Evolutionary conservation across 2,329 filamentous ascomycete genomes (phyloP).

Genomic region (Hypoxylon sp.): DNA sequence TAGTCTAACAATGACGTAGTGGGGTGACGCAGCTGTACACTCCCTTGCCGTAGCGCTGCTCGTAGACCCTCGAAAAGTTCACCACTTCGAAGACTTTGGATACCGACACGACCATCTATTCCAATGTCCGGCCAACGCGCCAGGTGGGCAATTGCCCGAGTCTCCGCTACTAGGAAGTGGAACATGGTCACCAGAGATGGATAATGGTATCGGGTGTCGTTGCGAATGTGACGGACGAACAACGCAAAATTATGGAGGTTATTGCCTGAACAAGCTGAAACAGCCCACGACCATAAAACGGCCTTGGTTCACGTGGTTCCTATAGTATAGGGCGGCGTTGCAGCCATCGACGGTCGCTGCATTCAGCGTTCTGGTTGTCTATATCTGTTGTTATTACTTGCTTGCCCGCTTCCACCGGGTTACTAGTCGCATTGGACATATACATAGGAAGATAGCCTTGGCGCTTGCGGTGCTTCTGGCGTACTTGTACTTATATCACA

Average conservation of each 20-base stretch:
- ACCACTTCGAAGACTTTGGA: conserved; percentile 63
- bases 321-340: conserved; percentile 41
- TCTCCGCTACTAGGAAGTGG: conserved; percentile 53
- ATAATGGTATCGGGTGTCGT: conserved; percentile 60
- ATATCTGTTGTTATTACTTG: conserved; percentile 28
- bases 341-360: conserved; percentile 3
- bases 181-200: conserved; percentile 51
- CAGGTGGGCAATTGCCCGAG: conserved; percentile 55
- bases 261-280: conserved; percentile 59
- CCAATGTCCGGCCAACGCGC: conserved; percentile 57
- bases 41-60: conserved; percentile 61
- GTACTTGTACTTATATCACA: conserved; percentile 44
- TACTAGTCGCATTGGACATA: conserved; percentile 31
- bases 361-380: conserved; percentile 26
- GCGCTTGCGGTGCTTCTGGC: conserved; percentile 43
- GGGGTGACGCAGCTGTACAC: conserved; percentile 63
- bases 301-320: conserved; percentile 55
- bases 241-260: conserved; percentile 54
- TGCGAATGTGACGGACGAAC: conserved; percentile 59
- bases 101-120: conserved; percentile 58
- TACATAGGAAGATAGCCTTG: conserved; percentile 39
- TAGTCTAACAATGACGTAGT: conserved; percentile 49
- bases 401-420: conserved; percentile 15
- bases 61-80: conserved; percentile 58
- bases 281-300: conserved; percentile 54